phyloP scores from a whole-genome alignment of 2,329 filamentous ascomycete species.

The Penicillium psychrosexuale region DNA sequence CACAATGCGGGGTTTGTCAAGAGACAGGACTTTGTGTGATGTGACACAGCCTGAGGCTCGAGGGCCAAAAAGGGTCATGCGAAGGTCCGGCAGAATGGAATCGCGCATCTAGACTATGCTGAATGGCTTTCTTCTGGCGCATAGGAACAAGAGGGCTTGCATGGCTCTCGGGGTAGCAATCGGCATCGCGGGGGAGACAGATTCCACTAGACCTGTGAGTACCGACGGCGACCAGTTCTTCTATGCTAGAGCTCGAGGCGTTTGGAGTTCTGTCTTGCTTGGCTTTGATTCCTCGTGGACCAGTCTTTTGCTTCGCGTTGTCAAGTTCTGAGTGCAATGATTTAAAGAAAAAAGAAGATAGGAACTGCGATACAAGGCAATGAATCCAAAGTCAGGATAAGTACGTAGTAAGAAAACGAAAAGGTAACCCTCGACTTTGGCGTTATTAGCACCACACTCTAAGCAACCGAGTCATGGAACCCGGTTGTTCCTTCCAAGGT shows the following conservation, averaged over 20 bases:
- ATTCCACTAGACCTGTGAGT: background rate
- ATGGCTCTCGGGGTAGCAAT: background rate
- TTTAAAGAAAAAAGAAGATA: too few relatives aligned
- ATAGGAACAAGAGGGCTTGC: background rate
- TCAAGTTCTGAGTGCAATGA: too few relatives aligned
- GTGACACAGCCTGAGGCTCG: slow-evolving; percentile 12
- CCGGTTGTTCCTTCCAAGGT: too few relatives aligned
- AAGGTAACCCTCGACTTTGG: background rate
- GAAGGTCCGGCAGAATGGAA: slow-evolving; percentile 12
- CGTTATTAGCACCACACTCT: background rate
- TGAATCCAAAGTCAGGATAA: background rate
- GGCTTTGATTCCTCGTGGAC: too few relatives aligned
- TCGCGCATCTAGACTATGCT: slow-evolving; percentile 4
- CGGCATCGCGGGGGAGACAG: too few relatives aligned
- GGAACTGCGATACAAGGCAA: background rate
- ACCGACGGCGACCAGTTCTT: background rate
- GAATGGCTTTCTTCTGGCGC: background rate
- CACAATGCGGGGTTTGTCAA: slow-evolving; percentile 41
- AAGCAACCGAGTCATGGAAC: background rate
- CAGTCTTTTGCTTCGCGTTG: too few relatives aligned
- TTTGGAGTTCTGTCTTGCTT: too few relatives aligned
- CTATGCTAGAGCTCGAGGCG: too few relatives aligned
- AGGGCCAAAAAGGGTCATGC: slow-evolving; percentile 22
- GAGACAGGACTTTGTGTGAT: slow-evolving; percentile 13
- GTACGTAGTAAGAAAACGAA: background rate